Percentiles rank a stretch among this genome's conserved stretches.
These are phyloP conservation scores for Hypoxylon sp. DNA, from an alignment of 2,329 filamentous ascomycete species.

Conservation along the genomic window DNA sequence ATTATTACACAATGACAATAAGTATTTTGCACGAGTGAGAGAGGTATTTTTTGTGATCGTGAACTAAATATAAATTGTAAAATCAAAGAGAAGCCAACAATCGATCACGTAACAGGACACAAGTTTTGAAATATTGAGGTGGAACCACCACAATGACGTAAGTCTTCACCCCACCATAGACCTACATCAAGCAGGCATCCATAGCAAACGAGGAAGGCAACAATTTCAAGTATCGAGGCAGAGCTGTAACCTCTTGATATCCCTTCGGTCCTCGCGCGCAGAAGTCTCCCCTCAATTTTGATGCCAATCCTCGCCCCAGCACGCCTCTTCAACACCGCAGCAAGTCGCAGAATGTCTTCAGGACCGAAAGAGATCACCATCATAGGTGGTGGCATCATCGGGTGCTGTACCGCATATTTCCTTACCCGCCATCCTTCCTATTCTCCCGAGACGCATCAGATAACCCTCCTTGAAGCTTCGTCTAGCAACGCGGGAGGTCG, in stretches of 20 bases:
- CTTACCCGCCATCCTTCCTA: conserved; percentile 75
- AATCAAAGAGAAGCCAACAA: too few relatives aligned
- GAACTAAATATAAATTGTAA: too few relatives aligned
- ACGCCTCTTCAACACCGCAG: conserved; percentile 19
- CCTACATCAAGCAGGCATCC: background rate
- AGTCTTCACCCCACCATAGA: background rate
- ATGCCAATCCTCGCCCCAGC: conserved; percentile 19
- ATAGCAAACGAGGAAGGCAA: too few relatives aligned
- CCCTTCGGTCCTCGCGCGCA: too few relatives aligned
- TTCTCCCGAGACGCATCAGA: conserved; percentile 67
- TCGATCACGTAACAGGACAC: too few relatives aligned
- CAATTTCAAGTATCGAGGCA: too few relatives aligned
- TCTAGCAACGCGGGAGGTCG: conserved; percentile 50
- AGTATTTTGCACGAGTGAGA: too few relatives aligned
- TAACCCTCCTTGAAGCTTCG: conserved; percentile 76
- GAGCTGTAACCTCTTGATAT: too few relatives aligned
- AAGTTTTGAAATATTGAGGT: too few relatives aligned
- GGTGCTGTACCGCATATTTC: conserved; percentile 77
- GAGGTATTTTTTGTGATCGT: too few relatives aligned
- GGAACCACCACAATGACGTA: background rate
- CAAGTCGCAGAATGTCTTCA: conserved; percentile 24
- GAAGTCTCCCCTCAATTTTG: conserved; percentile 1
- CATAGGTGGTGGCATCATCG: conserved; percentile 77
- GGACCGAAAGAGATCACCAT: conserved; percentile 45
- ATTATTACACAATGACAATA: too few relatives aligned